Conservation (phyloP, 73 alveolate genomes). For the Symbiodinium pilosum region DNA sequence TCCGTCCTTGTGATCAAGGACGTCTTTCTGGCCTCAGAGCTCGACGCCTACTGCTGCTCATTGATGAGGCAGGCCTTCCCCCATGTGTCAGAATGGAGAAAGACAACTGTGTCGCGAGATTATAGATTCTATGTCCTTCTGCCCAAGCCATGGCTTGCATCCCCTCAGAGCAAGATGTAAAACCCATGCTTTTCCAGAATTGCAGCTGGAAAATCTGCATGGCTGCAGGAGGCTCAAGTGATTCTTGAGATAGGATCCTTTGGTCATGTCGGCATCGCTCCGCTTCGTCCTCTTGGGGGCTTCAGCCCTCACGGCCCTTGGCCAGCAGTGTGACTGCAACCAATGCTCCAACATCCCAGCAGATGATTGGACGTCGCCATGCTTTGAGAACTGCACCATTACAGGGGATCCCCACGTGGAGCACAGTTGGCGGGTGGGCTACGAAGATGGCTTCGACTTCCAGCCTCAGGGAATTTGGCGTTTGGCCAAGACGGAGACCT, state of each 20-base stretch:
- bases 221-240: too few species aligned
- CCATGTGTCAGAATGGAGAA: not conserved
- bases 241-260: too few species aligned
- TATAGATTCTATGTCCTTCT: not conserved
- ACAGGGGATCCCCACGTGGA: not conserved
- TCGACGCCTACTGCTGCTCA: conserved; percentile 36
- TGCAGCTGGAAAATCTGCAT: too few species aligned
- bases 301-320: too few species aligned
- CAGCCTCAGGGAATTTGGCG: conserved; percentile 11
- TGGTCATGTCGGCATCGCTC: too few species aligned
- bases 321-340: not conserved
- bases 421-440: not conserved
- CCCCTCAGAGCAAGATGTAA: not conserved
- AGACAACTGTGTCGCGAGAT: not conserved
- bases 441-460: conserved; percentile 9
- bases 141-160: not conserved
- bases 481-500: not conserved
- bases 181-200: too few species aligned
- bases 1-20: not conserved
- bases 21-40: conserved; percentile 76
- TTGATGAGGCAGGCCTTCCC: conserved; percentile 37
- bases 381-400: not conserved
- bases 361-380: not conserved
- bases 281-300: too few species aligned
- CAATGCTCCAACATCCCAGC: not conserved